A percentile compares a stretch with the other conserved stretches of the same genome.
phyloP scores from a whole-genome alignment of 2,329 filamentous ascomycete genomes.

The Cladosporium sp. region DNA sequence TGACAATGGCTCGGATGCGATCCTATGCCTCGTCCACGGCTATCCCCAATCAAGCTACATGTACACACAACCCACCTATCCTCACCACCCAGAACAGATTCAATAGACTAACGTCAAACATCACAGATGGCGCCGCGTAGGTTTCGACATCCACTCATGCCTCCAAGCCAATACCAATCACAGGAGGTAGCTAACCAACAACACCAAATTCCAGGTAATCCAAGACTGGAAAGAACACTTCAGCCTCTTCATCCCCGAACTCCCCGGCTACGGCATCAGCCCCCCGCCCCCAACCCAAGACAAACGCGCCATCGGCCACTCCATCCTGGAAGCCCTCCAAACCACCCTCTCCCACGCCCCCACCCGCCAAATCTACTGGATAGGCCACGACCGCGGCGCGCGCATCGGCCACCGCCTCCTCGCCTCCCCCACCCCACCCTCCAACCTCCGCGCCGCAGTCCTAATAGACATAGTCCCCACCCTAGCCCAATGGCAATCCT shows the following conservation, averaged over 20 bases:
- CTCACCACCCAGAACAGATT: neutral
- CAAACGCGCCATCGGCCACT: constrained; percentile 38
- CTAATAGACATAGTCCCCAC: constrained; percentile 50
- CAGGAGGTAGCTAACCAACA: too few relatives aligned
- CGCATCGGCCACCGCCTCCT: constrained; percentile 47
- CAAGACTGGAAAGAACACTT: constrained; percentile 34
- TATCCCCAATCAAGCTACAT: constrained; percentile 42
- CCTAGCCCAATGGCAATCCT: constrained; percentile 40
- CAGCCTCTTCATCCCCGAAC: constrained; percentile 44
- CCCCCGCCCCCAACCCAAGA: constrained; percentile 29
- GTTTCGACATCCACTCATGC: neutral
- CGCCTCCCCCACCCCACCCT: constrained; percentile 34
- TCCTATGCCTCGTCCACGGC: constrained; percentile 43
- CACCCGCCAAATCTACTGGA: constrained; percentile 38
- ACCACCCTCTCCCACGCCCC: constrained; percentile 30
- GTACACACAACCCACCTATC: constrained; percentile 13
- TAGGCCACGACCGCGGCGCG: constrained; percentile 48
- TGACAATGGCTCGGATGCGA: constrained; percentile 29
- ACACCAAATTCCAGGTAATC: constrained; percentile 26
- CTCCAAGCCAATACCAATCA: neutral
- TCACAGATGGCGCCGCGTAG: constrained; percentile 25
- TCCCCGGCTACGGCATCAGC: constrained; percentile 45
- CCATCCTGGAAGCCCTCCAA: constrained; percentile 39
- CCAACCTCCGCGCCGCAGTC: constrained; percentile 37
- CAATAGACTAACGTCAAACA: constrained; percentile 3